A percentile compares a stretch with the other conserved stretches of the same genome.
Conservation (phyloP, 2,329 filamentous ascomycete species). For the Aspergillus quadrilineatus region DNA sequence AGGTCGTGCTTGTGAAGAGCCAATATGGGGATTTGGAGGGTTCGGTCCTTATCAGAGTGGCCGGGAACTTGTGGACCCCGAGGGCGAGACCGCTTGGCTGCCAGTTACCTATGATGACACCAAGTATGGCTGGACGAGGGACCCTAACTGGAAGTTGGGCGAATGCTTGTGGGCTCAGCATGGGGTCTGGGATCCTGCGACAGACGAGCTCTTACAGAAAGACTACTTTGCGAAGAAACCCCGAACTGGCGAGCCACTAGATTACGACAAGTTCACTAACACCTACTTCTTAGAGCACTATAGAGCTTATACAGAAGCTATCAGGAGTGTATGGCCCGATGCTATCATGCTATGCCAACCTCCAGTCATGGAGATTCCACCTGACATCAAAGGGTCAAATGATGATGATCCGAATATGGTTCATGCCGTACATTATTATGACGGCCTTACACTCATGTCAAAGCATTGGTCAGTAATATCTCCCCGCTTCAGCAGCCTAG, state of each 20-base stretch:
- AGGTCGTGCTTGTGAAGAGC: slow-evolving; percentile 83
- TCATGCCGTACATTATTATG: slow-evolving; percentile 94
- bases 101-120: slow-evolving; percentile 79
- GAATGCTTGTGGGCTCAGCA: slow-evolving; percentile 97
- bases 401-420: slow-evolving; percentile 90
- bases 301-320: slow-evolving; percentile 69
- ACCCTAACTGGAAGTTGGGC: slow-evolving; percentile 86
- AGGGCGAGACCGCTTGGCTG: slow-evolving; percentile 82
- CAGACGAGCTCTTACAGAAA: slow-evolving; percentile 74
- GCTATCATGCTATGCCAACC: slow-evolving; percentile 89
- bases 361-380: slow-evolving; percentile 87
- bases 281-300: slow-evolving; percentile 88
- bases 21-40: slow-evolving; percentile 90
- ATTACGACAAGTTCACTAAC: slow-evolving; percentile 86
- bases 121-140: slow-evolving; percentile 85
- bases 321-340: slow-evolving; percentile 73
- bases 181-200: slow-evolving; percentile 84
- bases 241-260: slow-evolving; percentile 67
- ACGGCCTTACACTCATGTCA: slow-evolving; percentile 92
- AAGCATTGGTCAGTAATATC: slow-evolving; percentile 72
- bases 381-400: slow-evolving; percentile 76
- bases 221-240: slow-evolving; percentile 86
- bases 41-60: slow-evolving; percentile 91
- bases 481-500: neutral
- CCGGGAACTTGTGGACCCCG: slow-evolving; percentile 77